A percentile compares a stretch with the other conserved stretches of the same genome.
These are phyloP conservation scores for Rhizopus delemar DNA, from an alignment of 371 early-diverging fungal species.

Conservation along the genomic window DNA sequence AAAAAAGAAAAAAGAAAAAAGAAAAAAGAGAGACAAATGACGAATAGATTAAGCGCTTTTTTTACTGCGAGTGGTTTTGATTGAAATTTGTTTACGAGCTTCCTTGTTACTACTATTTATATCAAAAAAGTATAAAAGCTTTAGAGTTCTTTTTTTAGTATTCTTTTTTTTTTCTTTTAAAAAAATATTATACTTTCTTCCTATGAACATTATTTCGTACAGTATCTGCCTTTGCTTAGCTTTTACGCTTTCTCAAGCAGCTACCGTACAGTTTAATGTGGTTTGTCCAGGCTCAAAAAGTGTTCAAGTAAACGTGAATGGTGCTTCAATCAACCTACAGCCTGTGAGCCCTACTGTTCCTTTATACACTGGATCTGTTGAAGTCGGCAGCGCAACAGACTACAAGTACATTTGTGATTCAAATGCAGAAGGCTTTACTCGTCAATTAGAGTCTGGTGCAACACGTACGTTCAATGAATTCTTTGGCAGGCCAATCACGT, in stretches of 20 bases:
- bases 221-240: not conserved
- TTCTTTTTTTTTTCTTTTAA: not conserved
- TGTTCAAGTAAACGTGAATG: constrained; percentile 49
- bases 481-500: constrained; percentile 49
- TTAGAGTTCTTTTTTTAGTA: not conserved
- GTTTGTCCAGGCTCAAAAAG: constrained; percentile 46
- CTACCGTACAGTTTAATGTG: constrained; percentile 47
- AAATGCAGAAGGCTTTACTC: constrained; percentile 44
- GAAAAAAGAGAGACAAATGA: not conserved
- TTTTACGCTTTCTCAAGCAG: constrained; percentile 27
- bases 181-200: not conserved
- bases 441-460: constrained; percentile 27
- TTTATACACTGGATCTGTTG: constrained; percentile 20
- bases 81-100: not conserved
- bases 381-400: constrained; percentile 14
- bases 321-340: constrained; percentile 30
- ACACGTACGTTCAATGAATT: constrained; percentile 51
- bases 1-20: not conserved
- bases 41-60: not conserved
- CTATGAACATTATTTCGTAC: not conserved
- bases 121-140: not conserved
- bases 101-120: not conserved
- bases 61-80: not conserved
- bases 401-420: constrained; percentile 42
- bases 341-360: constrained; percentile 43